Percentiles rank a stretch among this genome's conserved stretches.
phyloP scores from a whole-genome alignment of 208 protist genomes.

The Crithidia fasciculata region DNA sequence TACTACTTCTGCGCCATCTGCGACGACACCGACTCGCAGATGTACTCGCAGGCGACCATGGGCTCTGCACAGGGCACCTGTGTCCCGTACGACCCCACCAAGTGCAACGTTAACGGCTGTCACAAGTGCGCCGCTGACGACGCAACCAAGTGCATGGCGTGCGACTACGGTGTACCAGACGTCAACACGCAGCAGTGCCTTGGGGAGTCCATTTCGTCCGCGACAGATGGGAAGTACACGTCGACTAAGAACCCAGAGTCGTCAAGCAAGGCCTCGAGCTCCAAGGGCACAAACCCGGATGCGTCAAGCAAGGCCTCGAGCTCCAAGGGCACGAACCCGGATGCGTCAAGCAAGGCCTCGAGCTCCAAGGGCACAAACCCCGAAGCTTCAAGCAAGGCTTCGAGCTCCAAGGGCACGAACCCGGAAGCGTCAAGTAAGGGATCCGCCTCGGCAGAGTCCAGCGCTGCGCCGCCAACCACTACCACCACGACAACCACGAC shows the following conservation, averaged over 20 bases:
- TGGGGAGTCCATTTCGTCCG: background rate
- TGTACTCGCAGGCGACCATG: background rate
- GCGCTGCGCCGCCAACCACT: no score
- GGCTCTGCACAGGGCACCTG: background rate
- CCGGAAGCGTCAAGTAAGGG: no score
- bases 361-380: no score
- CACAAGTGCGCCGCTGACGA: conserved; percentile 3
- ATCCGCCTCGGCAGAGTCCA: no score
- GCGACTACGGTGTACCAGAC: background rate
- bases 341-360: no score
- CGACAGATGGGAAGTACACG: background rate
- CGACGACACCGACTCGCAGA: background rate
- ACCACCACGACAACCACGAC: no score
- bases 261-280: background rate
- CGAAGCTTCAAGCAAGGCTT: no score
- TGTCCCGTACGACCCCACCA: background rate
- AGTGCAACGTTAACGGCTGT: background rate
- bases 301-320: no score
- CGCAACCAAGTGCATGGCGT: background rate
- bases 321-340: no score
- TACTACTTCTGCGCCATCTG: conserved; percentile 4
- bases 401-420: no score
- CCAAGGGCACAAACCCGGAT: no score
- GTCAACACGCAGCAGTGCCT: background rate
- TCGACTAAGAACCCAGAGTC: background rate